These are phyloP conservation scores for Dianthus caryophyllus DNA, from an alignment of 148 eudicot species.

Conservation along the genomic window DNA sequence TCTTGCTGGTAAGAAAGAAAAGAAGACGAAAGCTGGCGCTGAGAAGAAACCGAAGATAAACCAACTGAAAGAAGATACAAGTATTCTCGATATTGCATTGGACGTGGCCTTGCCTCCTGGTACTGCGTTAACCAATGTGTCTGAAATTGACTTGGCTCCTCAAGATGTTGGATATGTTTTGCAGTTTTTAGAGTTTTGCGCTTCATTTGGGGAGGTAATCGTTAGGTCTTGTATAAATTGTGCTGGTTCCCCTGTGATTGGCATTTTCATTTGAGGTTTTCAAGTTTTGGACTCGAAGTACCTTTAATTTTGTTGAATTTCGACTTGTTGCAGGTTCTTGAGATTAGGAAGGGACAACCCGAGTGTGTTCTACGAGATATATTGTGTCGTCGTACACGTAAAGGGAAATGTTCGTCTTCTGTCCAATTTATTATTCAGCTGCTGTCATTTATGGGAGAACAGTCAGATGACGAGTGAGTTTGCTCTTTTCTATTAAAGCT, in stretches of 20 bases:
- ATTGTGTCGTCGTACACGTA: slow-evolving; percentile 46
- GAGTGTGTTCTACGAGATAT: slow-evolving; percentile 58
- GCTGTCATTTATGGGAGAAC: slow-evolving; percentile 43
- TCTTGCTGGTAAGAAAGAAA: slow-evolving; percentile 13
- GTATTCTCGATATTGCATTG: slow-evolving; percentile 11
- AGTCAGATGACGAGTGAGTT: slow-evolving; percentile 32
- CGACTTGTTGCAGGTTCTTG: slow-evolving; percentile 40
- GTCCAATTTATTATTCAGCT: slow-evolving; percentile 57
- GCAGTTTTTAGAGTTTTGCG: slow-evolving; percentile 81
- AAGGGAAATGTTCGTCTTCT: slow-evolving; percentile 49
- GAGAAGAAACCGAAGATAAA: slow-evolving; percentile 13
- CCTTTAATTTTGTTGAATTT: background rate
- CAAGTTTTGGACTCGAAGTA: background rate
- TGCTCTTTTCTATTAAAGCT: background rate
- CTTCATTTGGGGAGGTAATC: slow-evolving; percentile 75
- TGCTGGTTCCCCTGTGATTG: background rate
- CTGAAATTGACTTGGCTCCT: slow-evolving; percentile 52
- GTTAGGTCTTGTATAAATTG: background rate
- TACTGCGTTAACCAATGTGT: slow-evolving; percentile 46
- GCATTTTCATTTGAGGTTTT: background rate
- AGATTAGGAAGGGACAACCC: slow-evolving; percentile 63
- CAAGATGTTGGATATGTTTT: slow-evolving; percentile 74
- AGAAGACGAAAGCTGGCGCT: slow-evolving; percentile 13
- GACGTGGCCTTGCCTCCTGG: slow-evolving; percentile 60
- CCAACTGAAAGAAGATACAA: slow-evolving; percentile 15